A percentile compares a stretch with the other conserved stretches of the same genome.
These are phyloP conservation scores for Gloeostereum incarnatum DNA, from an alignment of 768 basidiomycete genomes.

Conservation along the genomic window DNA sequence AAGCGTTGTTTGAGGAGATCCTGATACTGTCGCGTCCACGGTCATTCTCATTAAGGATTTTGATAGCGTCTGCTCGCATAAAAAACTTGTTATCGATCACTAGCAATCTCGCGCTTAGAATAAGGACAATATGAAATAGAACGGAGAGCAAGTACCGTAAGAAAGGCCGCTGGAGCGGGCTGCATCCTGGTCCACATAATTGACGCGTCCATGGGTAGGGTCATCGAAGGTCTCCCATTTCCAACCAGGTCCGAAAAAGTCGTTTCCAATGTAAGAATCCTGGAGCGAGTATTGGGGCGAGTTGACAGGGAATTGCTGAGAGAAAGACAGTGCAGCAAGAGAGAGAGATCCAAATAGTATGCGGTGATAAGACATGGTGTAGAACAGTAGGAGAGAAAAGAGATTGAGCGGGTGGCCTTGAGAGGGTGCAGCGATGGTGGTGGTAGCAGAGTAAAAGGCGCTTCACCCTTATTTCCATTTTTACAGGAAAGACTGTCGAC, in stretches of 20 bases:
- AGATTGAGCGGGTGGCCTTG: too few species aligned
- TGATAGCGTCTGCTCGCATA: conserved; percentile 44
- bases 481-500: too few species aligned
- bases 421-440: too few species aligned
- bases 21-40: conserved; percentile 52
- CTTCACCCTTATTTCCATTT: too few species aligned
- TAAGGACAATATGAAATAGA: not conserved
- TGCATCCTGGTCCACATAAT: conserved; percentile 39
- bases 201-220: conserved; percentile 59
- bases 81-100: conserved; percentile 35
- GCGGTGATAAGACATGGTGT: too few species aligned
- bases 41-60: conserved; percentile 21
- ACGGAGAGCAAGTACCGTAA: conserved; percentile 23
- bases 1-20: conserved; percentile 35
- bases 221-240: conserved; percentile 41
- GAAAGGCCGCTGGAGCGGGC: conserved; percentile 35
- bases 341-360: too few species aligned
- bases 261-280: conserved; percentile 16
- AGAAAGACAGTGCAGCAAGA: too few species aligned
- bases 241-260: conserved; percentile 35
- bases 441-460: too few species aligned
- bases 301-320: too few species aligned
- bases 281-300: conserved; percentile 8
- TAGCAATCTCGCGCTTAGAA: conserved; percentile 7
- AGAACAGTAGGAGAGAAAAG: too few species aligned